Percentiles rank a stretch among this genome's conserved stretches.
phyloP scores from a whole-genome alignment of 2,329 filamentous ascomycete genomes.

The Penicillium fuscoglaucum region DNA sequence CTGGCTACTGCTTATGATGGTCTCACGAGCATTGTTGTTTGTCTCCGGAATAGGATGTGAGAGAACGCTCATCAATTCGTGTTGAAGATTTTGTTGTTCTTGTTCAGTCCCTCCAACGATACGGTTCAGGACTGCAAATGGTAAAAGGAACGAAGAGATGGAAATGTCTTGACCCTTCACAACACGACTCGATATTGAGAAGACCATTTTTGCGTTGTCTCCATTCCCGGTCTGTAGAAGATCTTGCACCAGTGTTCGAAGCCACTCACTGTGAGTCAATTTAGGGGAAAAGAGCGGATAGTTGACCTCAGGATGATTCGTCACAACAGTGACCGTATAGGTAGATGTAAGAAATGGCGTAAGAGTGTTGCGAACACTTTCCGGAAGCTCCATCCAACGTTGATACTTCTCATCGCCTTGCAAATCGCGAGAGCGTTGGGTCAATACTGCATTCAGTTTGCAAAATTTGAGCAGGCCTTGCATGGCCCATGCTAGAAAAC shows the following conservation, averaged over 20 bases:
- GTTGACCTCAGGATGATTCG: constrained; percentile 52
- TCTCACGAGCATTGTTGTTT: constrained; percentile 65
- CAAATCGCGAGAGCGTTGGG: constrained; percentile 53
- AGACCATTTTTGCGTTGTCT: constrained; percentile 72
- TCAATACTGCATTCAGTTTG: constrained; percentile 63
- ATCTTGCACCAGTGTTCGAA: constrained; percentile 77
- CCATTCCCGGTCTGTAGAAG: constrained; percentile 77
- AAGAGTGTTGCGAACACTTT: constrained; percentile 75
- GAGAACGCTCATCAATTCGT: constrained; percentile 75
- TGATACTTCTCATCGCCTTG: constrained; percentile 63
- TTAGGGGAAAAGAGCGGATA: constrained; percentile 78
- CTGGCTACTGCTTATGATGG: constrained; percentile 83
- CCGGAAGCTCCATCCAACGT: constrained; percentile 77
- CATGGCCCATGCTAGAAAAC: constrained; percentile 91
- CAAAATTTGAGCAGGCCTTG: constrained; percentile 82
- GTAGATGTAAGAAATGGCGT: constrained; percentile 83
- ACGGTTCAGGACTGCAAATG: constrained; percentile 81
- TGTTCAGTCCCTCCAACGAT: constrained; percentile 69
- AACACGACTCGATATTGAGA: constrained; percentile 76
- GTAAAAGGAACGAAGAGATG: constrained; percentile 83
- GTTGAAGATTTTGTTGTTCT: constrained; percentile 65
- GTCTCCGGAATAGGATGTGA: constrained; percentile 57
- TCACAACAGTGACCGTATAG: constrained; percentile 70
- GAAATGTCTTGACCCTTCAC: constrained; percentile 83
- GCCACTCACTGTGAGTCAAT: constrained; percentile 75